Base-by-base conservation (phyloP, 805 yeast genomes). In the Myxozyma neotropica region DNA sequence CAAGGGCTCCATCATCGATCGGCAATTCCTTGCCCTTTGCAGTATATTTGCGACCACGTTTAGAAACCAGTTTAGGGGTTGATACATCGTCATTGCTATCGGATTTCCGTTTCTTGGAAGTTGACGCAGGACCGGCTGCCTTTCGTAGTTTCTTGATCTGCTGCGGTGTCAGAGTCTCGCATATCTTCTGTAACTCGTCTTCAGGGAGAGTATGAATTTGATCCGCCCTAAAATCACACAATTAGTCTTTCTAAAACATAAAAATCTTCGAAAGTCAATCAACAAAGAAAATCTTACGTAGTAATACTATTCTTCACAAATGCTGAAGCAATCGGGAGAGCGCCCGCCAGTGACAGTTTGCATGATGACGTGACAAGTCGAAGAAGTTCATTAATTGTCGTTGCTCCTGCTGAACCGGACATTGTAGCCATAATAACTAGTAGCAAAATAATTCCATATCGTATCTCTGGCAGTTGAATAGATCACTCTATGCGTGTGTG, bases 321-420 rank as follows among this genome's bases (percentile, higher is more conserved):
- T 6, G 65, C 19, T 10, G 65, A 44, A 10, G 65, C 65, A 26
- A 54, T 31, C 7, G 63, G 65, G 2, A 61, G 39, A 12, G 65
- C 55, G 13, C 29, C 26, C 4, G 58, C 17, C 21, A 59, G 54
- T 6, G 65, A 44, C 8, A 54, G n/a, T 26, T 61, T 61, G 47
- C 65, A 60, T 3, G 55, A 38, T 8, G 48, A 33, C 4, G 64
- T 61, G 8, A 61, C 23, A 4, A 59, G 17, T 21, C 65, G 48
- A 4, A 61, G 49, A 17, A 61, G 51, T 3, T 61, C 61, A 48
- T 61, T 61, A 3, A 60, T 19, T 5, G 57, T 48, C 12, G 44
- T 8, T 15, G 51, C 46, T 6, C 35, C 21, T 24, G 15, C 43
- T 43, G 47, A 10, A 4, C 17, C 7, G 5, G 47, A 19, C 5